phyloP scores from a whole-genome alignment of 2,329 filamentous ascomycete genomes.

The Trichocomaceae sp. region DNA sequence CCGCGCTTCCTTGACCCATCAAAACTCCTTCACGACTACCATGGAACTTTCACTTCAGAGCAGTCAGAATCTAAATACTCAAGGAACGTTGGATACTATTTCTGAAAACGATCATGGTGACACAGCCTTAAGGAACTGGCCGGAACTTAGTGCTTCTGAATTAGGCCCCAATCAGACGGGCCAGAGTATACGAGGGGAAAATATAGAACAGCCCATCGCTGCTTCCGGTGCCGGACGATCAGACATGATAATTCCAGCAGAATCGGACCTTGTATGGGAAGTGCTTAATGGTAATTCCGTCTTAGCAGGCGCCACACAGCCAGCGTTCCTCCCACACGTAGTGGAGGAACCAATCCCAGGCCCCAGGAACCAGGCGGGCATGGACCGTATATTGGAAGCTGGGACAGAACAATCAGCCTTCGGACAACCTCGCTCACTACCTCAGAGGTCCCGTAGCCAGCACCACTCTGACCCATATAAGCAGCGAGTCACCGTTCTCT shows the following conservation, averaged over 20 bases:
- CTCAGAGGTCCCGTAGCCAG: neutral
- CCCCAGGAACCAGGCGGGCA: constrained; percentile 11
- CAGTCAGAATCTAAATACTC: constrained; percentile 26
- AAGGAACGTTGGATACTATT: constrained; percentile 6
- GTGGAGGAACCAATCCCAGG: constrained; percentile 25
- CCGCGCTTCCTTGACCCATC: constrained; percentile 37
- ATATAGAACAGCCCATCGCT: neutral
- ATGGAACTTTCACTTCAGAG: constrained; percentile 39
- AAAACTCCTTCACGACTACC: constrained; percentile 38
- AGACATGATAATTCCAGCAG: constrained; percentile 1
- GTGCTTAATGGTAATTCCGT: constrained; percentile 10
- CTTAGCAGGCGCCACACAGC: constrained; percentile 11
- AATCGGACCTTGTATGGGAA: constrained; percentile 11
- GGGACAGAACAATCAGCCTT: constrained; percentile 3
- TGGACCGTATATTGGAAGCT: constrained; percentile 3
- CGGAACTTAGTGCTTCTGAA: neutral
- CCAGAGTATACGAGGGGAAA: neutral
- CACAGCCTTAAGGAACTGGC: neutral
- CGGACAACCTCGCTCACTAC: neutral
- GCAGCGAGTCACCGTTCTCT: constrained; percentile 39
- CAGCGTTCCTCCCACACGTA: constrained; percentile 26
- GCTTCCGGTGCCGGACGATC: neutral
- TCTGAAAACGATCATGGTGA: constrained; percentile 1
- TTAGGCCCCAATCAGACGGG: constrained; percentile 12
- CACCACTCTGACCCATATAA: neutral